phyloP scores from a whole-genome alignment of 108 stramenopile genomes.

The Discostella pseudostelligera region DNA sequence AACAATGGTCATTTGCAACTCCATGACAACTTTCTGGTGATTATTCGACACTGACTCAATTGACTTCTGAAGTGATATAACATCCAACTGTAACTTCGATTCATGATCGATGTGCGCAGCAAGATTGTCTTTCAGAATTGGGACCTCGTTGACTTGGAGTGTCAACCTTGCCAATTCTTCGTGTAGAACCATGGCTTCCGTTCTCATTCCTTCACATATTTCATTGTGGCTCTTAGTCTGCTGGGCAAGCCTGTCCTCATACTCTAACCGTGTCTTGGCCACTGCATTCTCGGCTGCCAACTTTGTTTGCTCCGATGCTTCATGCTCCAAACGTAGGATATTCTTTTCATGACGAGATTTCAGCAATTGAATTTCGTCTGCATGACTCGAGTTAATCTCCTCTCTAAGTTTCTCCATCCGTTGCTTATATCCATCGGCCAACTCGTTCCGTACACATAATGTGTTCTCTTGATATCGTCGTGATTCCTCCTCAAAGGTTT shows the following conservation, averaged over 20 bases:
- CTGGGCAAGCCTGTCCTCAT: conserved; percentile 26
- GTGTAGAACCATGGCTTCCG: conserved; percentile 14
- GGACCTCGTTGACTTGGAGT: conserved; percentile 18
- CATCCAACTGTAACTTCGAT: conserved; percentile 19
- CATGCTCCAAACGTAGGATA: conserved; percentile 11
- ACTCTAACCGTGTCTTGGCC: conserved; percentile 14
- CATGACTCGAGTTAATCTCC: conserved; percentile 16
- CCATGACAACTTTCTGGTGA: conserved; percentile 12
- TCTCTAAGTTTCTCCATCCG: conserved; percentile 10
- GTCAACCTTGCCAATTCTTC: conserved; percentile 13
- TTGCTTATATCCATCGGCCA: conserved; percentile 13
- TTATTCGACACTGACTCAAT: conserved; percentile 9
- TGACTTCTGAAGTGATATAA: conserved; percentile 16
- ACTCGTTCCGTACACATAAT: conserved; percentile 16
- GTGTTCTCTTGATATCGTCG: conserved; percentile 12
- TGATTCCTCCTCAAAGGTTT: conserved; percentile 18
- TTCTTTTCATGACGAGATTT: conserved; percentile 35
- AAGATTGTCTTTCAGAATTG: conserved; percentile 12
- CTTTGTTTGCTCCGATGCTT: conserved; percentile 26
- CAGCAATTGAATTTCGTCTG: conserved; percentile 28
- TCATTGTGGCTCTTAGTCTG: conserved; percentile 4
- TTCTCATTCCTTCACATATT: conserved; percentile 6
- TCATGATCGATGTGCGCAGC: neutral
- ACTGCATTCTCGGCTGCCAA: conserved; percentile 33
- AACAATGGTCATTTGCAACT: conserved; percentile 24